These are phyloP conservation scores for Daldinia loculata DNA, from an alignment of 495 filamentous ascomycete genomes.

Conservation along the genomic window DNA sequence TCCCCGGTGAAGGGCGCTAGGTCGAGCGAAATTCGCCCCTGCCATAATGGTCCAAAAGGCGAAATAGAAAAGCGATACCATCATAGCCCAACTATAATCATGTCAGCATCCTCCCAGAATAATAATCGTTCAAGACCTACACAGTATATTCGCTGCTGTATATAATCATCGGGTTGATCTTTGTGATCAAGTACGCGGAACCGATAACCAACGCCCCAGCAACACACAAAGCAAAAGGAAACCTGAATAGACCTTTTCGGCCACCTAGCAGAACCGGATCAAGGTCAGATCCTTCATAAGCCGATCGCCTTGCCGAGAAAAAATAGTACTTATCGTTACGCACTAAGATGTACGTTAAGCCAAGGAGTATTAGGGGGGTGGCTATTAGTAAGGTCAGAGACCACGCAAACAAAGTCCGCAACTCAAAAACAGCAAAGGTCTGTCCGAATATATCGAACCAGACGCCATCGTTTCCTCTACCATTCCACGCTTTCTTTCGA, in stretches of 20 bases:
- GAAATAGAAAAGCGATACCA: constrained; percentile 81
- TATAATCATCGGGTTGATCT: constrained; percentile 85
- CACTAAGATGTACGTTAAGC: constrained; percentile 71
- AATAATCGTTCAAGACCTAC: constrained; percentile 47
- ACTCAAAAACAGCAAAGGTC: constrained; percentile 77
- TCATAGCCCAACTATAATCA: constrained; percentile 74
- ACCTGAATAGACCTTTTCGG: constrained; percentile 82
- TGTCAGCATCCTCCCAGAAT: constrained; percentile 30
- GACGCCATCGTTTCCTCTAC: constrained; percentile 74
- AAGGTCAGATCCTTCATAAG: constrained; percentile 66
- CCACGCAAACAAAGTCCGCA: constrained; percentile 86
- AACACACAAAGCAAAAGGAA: constrained; percentile 76
- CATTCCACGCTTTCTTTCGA: constrained; percentile 68
- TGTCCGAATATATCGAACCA: constrained; percentile 96
- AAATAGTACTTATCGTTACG: constrained; percentile 85
- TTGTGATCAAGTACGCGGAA: constrained; percentile 76
- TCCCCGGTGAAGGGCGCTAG: constrained; percentile 82
- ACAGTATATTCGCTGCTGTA: constrained; percentile 88
- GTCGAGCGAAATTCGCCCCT: constrained; percentile 81
- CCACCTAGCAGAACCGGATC: constrained; percentile 73
- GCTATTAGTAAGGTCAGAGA: constrained; percentile 83
- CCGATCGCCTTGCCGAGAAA: constrained; percentile 64
- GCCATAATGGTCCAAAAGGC: constrained; percentile 85
- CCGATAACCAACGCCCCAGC: constrained; percentile 76
- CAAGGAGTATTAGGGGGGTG: constrained; percentile 73